Conservation (phyloP, 2,329 filamentous ascomycete genomes). For the Aspergillus pseudoviridinutans region DNA sequence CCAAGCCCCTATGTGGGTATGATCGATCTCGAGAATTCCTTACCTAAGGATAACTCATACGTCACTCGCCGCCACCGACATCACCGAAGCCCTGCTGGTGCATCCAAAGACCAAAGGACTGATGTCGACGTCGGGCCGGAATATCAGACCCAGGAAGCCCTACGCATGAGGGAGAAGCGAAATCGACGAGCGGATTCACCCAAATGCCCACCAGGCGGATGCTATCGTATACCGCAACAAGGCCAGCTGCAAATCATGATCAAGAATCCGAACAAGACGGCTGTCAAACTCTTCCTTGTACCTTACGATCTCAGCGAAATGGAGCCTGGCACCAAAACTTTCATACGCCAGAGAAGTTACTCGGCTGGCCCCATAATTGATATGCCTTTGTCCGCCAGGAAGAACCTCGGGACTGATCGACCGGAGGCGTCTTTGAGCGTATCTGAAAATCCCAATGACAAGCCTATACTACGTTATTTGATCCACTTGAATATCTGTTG, state of each 20-base stretch:
- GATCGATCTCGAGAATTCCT: conserved; percentile 81
- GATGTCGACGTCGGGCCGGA: conserved; percentile 10
- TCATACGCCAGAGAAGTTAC: conserved; percentile 90
- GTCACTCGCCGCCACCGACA: conserved; percentile 38
- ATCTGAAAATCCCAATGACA: conserved; percentile 41
- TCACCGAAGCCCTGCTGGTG: conserved; percentile 27
- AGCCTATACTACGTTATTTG: conserved; percentile 78
- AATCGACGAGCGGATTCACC: conserved; percentile 58
- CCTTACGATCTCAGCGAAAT: conserved; percentile 91
- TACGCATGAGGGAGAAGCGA: conserved; percentile 51
- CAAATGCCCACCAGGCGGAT: conserved; percentile 75
- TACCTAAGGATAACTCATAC: conserved; percentile 49
- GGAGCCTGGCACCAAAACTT: conserved; percentile 92
- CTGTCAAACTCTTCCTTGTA: conserved; percentile 90
- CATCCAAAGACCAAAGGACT: conserved; percentile 5
- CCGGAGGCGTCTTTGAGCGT: conserved; percentile 51
- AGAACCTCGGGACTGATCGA: conserved; percentile 48
- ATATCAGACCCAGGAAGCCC: conserved; percentile 28
- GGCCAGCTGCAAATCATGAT: conserved; percentile 95
- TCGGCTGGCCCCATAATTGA: conserved; percentile 82
- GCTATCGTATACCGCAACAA: conserved; percentile 89
- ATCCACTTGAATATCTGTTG: conserved; percentile 92
- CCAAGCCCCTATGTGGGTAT: conserved; percentile 95
- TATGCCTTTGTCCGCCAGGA: conserved; percentile 49
- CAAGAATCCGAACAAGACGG: conserved; percentile 97